These are phyloP conservation scores for Hypholoma sublateritium DNA, from an alignment of 768 basidiomycete genomes.

Conservation along the genomic window DNA sequence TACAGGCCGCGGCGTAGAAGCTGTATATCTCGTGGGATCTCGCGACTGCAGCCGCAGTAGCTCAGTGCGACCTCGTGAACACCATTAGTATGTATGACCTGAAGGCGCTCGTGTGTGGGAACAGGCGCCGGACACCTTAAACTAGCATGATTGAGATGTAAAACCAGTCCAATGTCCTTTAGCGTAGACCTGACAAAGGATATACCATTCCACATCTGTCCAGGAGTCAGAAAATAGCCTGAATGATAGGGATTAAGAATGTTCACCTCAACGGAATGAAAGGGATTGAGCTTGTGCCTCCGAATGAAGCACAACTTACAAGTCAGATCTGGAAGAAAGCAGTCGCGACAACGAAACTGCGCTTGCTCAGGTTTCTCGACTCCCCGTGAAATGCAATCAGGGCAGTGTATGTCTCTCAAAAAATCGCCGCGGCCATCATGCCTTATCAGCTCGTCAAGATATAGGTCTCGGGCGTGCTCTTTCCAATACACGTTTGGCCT, in stretches of 20 bases:
- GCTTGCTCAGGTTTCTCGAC: not conserved
- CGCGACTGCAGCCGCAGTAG: constrained; percentile 10
- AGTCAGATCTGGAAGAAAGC: constrained; percentile 4
- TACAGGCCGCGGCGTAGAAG: constrained; percentile 14
- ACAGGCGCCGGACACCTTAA: not conserved
- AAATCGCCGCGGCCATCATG: constrained; percentile 9
- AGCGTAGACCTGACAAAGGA: not conserved
- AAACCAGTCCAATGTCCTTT: constrained; percentile 1
- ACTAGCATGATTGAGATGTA: constrained; percentile 6
- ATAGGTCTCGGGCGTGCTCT: constrained; percentile 3
- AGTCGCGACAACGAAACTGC: constrained; percentile 6
- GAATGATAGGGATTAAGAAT: too few species aligned
- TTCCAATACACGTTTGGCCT: constrained; percentile 10
- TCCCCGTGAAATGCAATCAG: constrained; percentile 5
- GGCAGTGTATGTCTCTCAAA: not conserved
- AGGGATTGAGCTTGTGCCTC: not conserved
- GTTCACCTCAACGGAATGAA: constrained; percentile 9
- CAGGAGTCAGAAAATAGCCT: not conserved
- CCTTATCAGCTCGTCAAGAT: constrained; percentile 7
- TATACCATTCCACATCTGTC: not conserved
- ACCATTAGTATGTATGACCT: constrained; percentile 13
- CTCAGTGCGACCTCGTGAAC: constrained; percentile 9
- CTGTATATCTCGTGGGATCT: constrained; percentile 11
- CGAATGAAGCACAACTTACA: constrained; percentile 3
- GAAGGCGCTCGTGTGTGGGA: constrained; percentile 1